Conservation (phyloP, 495 filamentous ascomycete genomes). For the Penicillium paxilli region DNA sequence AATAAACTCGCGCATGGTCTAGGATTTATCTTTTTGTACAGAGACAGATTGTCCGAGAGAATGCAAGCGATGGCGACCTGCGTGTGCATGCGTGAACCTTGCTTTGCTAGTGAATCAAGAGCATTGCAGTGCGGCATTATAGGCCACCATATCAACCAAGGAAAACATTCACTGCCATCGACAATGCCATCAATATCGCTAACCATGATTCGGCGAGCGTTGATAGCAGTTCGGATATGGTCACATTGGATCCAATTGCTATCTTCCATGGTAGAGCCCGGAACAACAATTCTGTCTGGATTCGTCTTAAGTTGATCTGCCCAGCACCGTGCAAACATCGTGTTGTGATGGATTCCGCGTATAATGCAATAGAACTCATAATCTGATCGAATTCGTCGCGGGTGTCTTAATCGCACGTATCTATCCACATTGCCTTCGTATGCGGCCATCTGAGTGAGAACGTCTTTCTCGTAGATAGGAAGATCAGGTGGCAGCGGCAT, state of each 20-base stretch:
- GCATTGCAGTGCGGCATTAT: too few relatives aligned
- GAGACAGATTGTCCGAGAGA: too few relatives aligned
- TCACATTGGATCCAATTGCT: slow-evolving; percentile 9
- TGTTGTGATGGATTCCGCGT: slow-evolving; percentile 28
- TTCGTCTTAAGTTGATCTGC: slow-evolving; percentile 19
- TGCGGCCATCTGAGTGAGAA: slow-evolving; percentile 25
- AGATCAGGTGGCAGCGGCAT: slow-evolving; percentile 27
- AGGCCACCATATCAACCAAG: slow-evolving; percentile 20
- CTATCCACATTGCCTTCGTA: slow-evolving; percentile 28
- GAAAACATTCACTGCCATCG: slow-evolving; percentile 16
- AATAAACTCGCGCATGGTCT: too few relatives aligned
- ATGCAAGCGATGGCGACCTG: too few relatives aligned
- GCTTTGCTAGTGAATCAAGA: too few relatives aligned
- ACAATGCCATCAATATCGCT: slow-evolving; percentile 19
- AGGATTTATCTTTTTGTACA: too few relatives aligned
- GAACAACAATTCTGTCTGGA: slow-evolving; percentile 7
- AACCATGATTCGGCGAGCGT: slow-evolving; percentile 23
- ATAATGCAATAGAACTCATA: slow-evolving; percentile 20
- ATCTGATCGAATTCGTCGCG: slow-evolving; percentile 10
- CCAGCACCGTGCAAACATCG: slow-evolving; percentile 29
- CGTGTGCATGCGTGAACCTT: too few relatives aligned
- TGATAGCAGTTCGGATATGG: slow-evolving; percentile 19
- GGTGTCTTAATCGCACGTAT: slow-evolving; percentile 24
- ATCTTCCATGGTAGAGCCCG: slow-evolving; percentile 8
- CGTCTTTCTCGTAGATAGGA: slow-evolving; percentile 24